Evolutionary conservation across 345 rosid species (phyloP), one percentile per base, ranked within the genome.

Genomic region (Viola odorata): DNA sequence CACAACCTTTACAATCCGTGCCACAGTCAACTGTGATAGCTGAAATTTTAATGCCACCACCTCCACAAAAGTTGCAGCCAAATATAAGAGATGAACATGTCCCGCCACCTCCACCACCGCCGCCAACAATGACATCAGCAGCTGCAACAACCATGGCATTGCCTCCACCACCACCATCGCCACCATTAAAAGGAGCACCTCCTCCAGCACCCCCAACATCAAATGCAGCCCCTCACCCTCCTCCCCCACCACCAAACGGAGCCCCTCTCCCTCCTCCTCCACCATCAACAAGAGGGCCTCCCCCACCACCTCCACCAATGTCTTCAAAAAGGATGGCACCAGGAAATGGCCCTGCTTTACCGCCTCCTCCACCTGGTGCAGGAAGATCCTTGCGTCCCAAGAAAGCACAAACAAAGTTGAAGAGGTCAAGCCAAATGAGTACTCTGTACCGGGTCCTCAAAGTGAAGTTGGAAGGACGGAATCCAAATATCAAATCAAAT

Each of bases 371-470:
- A 23, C 77, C 73, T 41, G 71, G 80, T 58, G 80, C 75, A 7
- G 80, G 74, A 42, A 81, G 67, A 64, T 67, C 84, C 66, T 70
- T 90, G 67, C 81, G 96, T 8, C 82, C 91, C 60, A 88, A 75
- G 80, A 89, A 85, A 75, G 76, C 86, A 40, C 61, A 52, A 15
- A 84, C 91, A 17, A 94, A 88, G 65, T 71, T 94, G 69, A 94
- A 83, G 82, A 82, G 97, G 63, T 94, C 97, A 50, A 79, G 77
- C 62, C 90, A 94, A 40, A 74, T 94, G 64, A 83, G 95, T 0
- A 86, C 63, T 58, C 75, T 94, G 45, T 86, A 90, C 54, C 73
- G 99, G 68, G 63, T 73, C 63, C 91, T 90, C 12, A 90, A 81
- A 71, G 89, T 83, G 7, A 90, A 88, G 69, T 75, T 90, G 23